Conservation (phyloP, 202 grass and related monocot genomes). For the Hordeum pubiflorum region DNA sequence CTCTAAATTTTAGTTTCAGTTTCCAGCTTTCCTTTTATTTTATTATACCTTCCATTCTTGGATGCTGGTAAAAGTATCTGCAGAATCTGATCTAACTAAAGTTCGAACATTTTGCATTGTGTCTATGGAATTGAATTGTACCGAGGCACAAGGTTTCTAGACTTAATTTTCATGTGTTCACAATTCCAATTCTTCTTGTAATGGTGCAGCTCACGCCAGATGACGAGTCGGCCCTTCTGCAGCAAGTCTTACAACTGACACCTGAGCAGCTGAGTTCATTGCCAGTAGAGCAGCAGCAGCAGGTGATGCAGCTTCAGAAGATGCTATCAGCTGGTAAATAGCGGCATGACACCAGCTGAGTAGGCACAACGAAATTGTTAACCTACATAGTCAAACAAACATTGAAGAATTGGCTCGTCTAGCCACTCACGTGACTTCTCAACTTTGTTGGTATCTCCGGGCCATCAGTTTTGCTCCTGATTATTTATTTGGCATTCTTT, state of each 20-base stretch:
- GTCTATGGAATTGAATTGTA: background rate
- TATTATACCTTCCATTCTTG: background rate
- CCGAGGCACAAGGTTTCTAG: background rate
- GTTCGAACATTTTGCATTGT: background rate
- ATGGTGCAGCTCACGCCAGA: slow-evolving; percentile 59
- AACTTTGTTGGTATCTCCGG: slow-evolving; percentile 12
- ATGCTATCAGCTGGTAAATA: slow-evolving; percentile 70
- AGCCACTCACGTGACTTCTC: slow-evolving; percentile 22
- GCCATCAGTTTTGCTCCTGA: slow-evolving; percentile 31
- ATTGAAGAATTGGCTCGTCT: slow-evolving; percentile 7
- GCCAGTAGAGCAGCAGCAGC: slow-evolving; percentile 75
- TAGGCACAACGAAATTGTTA: background rate
- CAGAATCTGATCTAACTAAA: background rate
- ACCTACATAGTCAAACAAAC: background rate
- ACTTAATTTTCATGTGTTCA: slow-evolving; percentile 7
- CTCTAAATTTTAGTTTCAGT: background rate
- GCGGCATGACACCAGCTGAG: background rate
- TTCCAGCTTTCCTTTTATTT: slow-evolving; percentile 7
- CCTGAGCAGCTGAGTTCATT: slow-evolving; percentile 86
- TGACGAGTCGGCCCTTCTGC: slow-evolving; percentile 67
- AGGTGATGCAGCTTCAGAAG: slow-evolving; percentile 85
- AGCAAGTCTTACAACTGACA: slow-evolving; percentile 83
- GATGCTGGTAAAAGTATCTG: background rate
- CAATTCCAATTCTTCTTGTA: slow-evolving; percentile 17
- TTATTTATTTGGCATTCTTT: slow-evolving; percentile 38